Evolutionary conservation across 192 early-diverging fungal genomes (phyloP).

Genomic region (Coemansia sp.): DNA sequence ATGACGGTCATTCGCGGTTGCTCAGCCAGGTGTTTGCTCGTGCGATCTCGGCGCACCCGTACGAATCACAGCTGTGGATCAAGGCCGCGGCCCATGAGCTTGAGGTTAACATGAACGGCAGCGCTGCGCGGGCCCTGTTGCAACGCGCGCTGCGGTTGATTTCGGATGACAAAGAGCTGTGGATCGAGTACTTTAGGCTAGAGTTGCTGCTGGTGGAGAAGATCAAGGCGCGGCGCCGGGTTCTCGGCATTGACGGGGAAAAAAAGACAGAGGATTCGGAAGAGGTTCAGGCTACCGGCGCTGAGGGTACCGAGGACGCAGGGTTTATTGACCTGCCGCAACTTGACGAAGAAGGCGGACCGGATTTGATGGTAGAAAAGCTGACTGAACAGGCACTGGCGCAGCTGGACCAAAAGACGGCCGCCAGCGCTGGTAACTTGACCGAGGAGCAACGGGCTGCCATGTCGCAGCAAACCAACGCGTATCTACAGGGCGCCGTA

Average conservation of each 20-base stretch:
- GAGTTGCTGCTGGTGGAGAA: constrained; percentile 88
- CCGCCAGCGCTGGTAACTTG: constrained; percentile 26
- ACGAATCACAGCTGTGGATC: constrained; percentile 82
- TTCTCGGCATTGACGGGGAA: constrained; percentile 68
- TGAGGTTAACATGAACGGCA: constrained; percentile 78
- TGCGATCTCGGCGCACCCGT: constrained; percentile 86
- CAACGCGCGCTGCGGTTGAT: constrained; percentile 87
- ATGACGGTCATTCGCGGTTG: constrained; percentile 47
- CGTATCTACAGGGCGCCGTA: constrained; percentile 70
- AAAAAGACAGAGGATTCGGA: constrained; percentile 30
- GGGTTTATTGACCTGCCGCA: constrained; percentile 59
- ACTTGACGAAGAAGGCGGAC: constrained; percentile 58
- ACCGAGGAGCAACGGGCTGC: constrained; percentile 48
- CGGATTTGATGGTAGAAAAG: constrained; percentile 36
- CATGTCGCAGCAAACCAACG: constrained; percentile 55
- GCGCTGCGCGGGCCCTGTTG: constrained; percentile 73
- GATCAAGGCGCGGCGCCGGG: constrained; percentile 73
- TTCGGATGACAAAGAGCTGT: constrained; percentile 66
- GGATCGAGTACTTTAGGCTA: constrained; percentile 92
- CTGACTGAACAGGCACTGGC: constrained; percentile 46
- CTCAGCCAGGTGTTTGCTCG: constrained; percentile 75
- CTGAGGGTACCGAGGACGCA: constrained; percentile 34
- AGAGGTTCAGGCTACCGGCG: no score
- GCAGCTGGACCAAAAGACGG: constrained; percentile 17
- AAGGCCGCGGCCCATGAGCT: constrained; percentile 88